Evolutionary conservation across 2,329 filamentous ascomycete species (phyloP), one percentile per base, ranked within the genome.

Genomic region (Cordyceps farinosa): DNA sequence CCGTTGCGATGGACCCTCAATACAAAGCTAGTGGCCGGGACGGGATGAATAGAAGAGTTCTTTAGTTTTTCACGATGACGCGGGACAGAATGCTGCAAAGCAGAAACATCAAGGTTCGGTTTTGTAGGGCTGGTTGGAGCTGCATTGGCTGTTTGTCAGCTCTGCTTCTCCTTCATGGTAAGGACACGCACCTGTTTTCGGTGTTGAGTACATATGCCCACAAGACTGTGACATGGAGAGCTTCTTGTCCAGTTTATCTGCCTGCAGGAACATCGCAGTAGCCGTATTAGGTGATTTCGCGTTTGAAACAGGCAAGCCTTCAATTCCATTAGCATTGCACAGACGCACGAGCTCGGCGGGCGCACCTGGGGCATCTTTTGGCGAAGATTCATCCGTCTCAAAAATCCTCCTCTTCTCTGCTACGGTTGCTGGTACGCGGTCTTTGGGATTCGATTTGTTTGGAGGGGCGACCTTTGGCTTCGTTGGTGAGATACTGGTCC

Each of bases 351-450:
- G 9, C 15, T 54, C 13, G 4, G 29, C 29, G 29, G 8, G 7
- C 38, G 9, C 17, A 61, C 58, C 50, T 47, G 40, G 9, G n/a
- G 8, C 10, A 13, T 44, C 40, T 17, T 40, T 55, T 2, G 10
- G 3, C 1, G 22, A 40, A 5, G 54, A 5, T 32, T 3, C 9
- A 10, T 22, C 40, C n/a, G 44, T 34, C 51, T 72, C 70, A 50
- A 72, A 71, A 10, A 71, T 42, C 29, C 54, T 69, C 48, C 66
- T 65, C 50, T 65, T 66, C 54, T 71, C 69, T 15, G 69, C 69
- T n/a, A 72, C 69, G 13, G 67, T 55, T 9, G 67, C 36, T 13
- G 60, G 36, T 6, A 48, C 8, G 7, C 22, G 36, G 17, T 42
- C 52, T 22, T 32, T 55, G n/a, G 27, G 22, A n/a, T 9, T 40